Percentiles rank a stretch among this genome's conserved stretches.
Conservation (phyloP, 768 basidiomycete genomes). For the Leucocoprinus birnbaumii region DNA sequence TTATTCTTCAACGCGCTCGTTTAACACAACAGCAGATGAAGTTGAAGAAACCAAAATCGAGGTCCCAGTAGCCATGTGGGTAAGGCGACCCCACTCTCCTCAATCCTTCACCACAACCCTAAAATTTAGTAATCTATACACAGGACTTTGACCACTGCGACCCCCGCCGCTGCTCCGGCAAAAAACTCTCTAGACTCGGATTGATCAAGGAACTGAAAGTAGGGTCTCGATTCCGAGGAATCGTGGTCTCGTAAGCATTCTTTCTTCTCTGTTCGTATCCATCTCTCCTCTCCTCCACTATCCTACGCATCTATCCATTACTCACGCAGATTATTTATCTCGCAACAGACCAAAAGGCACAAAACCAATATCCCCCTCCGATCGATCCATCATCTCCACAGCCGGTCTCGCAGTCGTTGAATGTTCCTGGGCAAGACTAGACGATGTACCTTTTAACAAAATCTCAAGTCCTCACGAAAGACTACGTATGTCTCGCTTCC, state of each 20-base stretch:
- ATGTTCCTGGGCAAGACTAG: constrained; percentile 95
- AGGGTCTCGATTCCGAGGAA: constrained; percentile 83
- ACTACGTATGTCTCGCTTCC: constrained; percentile 60
- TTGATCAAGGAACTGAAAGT: constrained; percentile 82
- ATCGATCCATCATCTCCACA: constrained; percentile 72
- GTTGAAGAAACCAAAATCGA: constrained; percentile 32
- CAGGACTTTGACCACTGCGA: constrained; percentile 99
- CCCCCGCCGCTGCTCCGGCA: constrained; percentile 77
- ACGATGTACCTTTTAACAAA: constrained; percentile 93
- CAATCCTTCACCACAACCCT: background rate
- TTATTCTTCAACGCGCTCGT: background rate
- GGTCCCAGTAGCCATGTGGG: constrained; percentile 97
- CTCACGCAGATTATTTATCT: background rate
- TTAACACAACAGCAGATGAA: constrained; percentile 20
- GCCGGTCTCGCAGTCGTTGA: constrained; percentile 95
- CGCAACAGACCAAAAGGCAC: constrained; percentile 75
- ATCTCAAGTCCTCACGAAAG: constrained; percentile 93
- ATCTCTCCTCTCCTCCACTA: background rate
- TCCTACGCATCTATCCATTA: background rate
- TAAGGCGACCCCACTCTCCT: constrained; percentile 34
- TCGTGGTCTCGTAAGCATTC: constrained; percentile 84
- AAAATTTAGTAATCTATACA: constrained; percentile 5
- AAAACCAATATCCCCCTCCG: constrained; percentile 75
- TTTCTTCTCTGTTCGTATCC: constrained; percentile 3
- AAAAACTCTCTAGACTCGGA: constrained; percentile 84